Percentiles rank a stretch among this genome's conserved stretches.
Evolutionary conservation across 306 rosid genomes (phyloP).

Genomic region (Adenanthera pavonina): DNA sequence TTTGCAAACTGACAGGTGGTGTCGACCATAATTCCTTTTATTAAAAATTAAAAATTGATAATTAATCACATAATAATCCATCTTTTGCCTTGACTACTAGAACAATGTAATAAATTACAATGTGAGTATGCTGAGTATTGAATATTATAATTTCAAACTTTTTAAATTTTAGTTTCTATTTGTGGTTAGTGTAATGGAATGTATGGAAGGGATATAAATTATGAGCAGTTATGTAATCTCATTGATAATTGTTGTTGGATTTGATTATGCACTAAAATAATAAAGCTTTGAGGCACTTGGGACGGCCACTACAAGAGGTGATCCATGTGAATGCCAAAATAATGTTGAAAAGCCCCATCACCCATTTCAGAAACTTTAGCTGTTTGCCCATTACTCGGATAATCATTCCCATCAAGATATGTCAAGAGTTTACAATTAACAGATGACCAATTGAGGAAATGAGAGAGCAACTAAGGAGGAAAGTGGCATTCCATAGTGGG

Average conservation of each 20-base stretch:
- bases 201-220: neutral
- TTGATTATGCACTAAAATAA: neutral
- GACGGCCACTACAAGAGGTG: slow-evolving; percentile 11
- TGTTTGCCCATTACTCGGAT: slow-evolving; percentile 16
- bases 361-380: slow-evolving; percentile 32
- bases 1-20: neutral
- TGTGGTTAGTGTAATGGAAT: slow-evolving; percentile 1
- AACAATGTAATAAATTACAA: neutral
- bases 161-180: neutral
- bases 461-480: slow-evolving; percentile 43
- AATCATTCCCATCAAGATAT: slow-evolving; percentile 18
- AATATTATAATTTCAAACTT: neutral
- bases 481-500: slow-evolving; percentile 47
- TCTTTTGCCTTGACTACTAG: neutral
- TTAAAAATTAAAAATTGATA: neutral
- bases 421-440: neutral
- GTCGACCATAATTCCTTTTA: neutral
- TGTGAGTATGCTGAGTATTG: neutral
- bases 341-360: neutral
- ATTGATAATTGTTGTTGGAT: neutral
- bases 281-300: no score
- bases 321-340: neutral
- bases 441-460: slow-evolving; percentile 41
- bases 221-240: neutral
- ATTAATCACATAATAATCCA: neutral